These are phyloP conservation scores for Condylostoma magnum DNA, from an alignment of 169 alveolate species.

Conservation along the genomic window DNA sequence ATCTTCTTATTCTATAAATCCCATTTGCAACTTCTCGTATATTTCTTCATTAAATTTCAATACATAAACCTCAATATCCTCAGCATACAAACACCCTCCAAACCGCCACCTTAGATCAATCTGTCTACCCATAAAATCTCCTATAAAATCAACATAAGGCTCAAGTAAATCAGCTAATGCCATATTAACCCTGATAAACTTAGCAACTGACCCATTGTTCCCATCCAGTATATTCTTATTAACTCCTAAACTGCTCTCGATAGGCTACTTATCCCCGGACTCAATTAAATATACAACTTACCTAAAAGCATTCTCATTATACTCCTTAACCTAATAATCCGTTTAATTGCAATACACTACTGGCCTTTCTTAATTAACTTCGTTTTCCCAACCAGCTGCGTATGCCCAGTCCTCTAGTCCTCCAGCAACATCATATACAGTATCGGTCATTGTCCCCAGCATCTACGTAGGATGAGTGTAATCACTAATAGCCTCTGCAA, in stretches of 20 bases:
- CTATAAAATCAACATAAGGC: constrained; percentile 33
- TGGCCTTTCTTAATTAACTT: not conserved
- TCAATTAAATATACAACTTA: constrained; percentile 54
- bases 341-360: constrained; percentile 20
- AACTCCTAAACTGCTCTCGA: constrained; percentile 34
- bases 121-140: not conserved
- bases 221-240: not conserved
- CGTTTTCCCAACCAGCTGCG: constrained; percentile 70
- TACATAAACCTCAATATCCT: constrained; percentile 7
- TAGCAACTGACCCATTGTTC: constrained; percentile 46
- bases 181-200: constrained; percentile 48
- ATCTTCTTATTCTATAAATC: not conserved
- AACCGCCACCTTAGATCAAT: constrained; percentile 4
- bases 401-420: constrained; percentile 87
- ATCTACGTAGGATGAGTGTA: not conserved
- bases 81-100: constrained; percentile 17
- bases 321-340: not conserved
- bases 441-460: constrained; percentile 62
- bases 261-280: constrained; percentile 48
- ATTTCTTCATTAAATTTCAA: not conserved
- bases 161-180: constrained; percentile 47
- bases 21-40: not conserved
- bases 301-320: constrained; percentile 16
- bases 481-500: constrained; percentile 33
- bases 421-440: constrained; percentile 78